A percentile compares a stretch with the other conserved stretches of the same genome.
phyloP scores from a whole-genome alignment of 2,329 filamentous ascomycete genomes.

The Sarocladium brachiariae region DNA sequence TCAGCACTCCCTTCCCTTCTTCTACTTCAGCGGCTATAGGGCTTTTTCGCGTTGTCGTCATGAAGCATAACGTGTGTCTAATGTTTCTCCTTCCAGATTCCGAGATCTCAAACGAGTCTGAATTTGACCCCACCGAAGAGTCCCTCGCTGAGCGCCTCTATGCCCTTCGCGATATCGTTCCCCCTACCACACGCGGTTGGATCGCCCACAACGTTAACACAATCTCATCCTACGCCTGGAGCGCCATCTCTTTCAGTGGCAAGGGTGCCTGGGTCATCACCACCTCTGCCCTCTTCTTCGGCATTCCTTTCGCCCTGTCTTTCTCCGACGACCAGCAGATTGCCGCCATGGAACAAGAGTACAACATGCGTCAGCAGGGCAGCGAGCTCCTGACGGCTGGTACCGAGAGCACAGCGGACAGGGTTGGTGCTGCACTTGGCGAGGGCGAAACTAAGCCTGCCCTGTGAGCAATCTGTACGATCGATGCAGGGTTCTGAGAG shows the following conservation, averaged over 20 bases:
- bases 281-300: slow-evolving; percentile 81
- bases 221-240: slow-evolving; percentile 41
- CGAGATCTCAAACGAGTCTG: slow-evolving; percentile 75
- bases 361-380: slow-evolving; percentile 88
- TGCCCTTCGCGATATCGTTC: slow-evolving; percentile 70
- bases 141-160: slow-evolving; percentile 61
- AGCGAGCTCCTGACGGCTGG: slow-evolving; percentile 59
- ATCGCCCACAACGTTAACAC: slow-evolving; percentile 56
- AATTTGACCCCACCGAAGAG: slow-evolving; percentile 54
- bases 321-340: slow-evolving; percentile 95
- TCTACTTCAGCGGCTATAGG: background rate
- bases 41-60: background rate
- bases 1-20: slow-evolving; percentile 37
- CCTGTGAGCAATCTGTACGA: slow-evolving; percentile 31
- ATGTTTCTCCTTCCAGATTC: slow-evolving; percentile 49
- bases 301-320: slow-evolving; percentile 88
- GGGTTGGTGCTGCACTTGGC: slow-evolving; percentile 43
- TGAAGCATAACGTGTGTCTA: background rate
- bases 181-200: slow-evolving; percentile 63
- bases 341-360: slow-evolving; percentile 95
- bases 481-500: background rate
- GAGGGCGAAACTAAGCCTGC: slow-evolving; percentile 37
- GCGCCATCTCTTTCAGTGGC: slow-evolving; percentile 63
- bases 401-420: slow-evolving; percentile 38
- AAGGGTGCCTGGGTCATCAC: slow-evolving; percentile 87